Base-by-base conservation (phyloP, 2,329 filamentous ascomycete genomes). In the Penicillium sclerotigenum region DNA sequence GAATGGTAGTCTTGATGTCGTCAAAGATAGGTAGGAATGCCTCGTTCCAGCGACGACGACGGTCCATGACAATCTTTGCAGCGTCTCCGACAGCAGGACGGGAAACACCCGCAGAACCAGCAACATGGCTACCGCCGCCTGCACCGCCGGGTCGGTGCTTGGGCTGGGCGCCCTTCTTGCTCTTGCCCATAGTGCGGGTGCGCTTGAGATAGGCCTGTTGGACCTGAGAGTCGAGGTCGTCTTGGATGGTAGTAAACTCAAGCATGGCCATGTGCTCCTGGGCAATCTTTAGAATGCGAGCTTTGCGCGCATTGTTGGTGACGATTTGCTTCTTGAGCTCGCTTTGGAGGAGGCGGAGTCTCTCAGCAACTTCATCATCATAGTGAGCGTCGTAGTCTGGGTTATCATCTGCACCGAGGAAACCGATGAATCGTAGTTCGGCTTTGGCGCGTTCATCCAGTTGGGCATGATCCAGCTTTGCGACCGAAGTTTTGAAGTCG, bases 181-280 rank as follows among this genome's bases (percentile, higher is more conserved):
- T 91, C 78, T 97, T 95, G 72, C 92, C 90, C 76, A 97, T 88
- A 0, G 91, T 96, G 45, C 94, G 87, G 28, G 93, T 97, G 24
- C 94, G 89, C 78, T 99, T 99, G 42, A 96, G 86, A 70, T 97
- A 99, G 4, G 94, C 93, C 49, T 90, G 88, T 70, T 97, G 92
- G 40, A 97, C 91, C 71, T 97, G 94, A 40, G 87, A 86, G 78
- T 99, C 94, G 22, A 99, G 86, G 72, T 99, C 94, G 71, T 99
- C 94, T 48, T 95, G 87, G 65, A 99, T 99, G 54, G 91, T 97
- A 72, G 88, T 89, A 78, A 96, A 99, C 72, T 99, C 94, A 71
- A 99, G 94, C 76, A 94, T 87, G 0, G 94, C 94, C 85, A 99
- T 93, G 62, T 91, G 87, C 71, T 96, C 92, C 65, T 91, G 89